Evolutionary conservation across 148 eudicot genomes (phyloP).

Genomic region (Rhododendron simsii): DNA sequence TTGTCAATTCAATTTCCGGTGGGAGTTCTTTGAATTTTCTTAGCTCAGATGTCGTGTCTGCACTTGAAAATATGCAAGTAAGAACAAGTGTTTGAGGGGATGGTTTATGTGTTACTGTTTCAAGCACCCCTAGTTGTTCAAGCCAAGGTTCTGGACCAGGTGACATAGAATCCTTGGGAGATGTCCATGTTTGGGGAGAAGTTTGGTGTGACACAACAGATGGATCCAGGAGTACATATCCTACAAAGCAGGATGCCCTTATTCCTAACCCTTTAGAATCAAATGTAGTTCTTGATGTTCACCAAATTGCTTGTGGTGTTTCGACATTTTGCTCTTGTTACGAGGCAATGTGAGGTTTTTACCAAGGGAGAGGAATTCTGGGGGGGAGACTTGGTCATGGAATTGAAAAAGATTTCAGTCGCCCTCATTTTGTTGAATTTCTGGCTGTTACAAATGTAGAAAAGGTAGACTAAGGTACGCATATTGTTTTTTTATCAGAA

Average conservation of each 20-base stretch:
- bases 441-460: constrained; percentile 63
- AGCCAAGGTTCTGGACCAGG: too few species aligned
- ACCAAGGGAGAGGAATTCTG: constrained; percentile 85
- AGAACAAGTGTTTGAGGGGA: too few species aligned
- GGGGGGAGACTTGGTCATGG: constrained; percentile 94
- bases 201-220: too few species aligned
- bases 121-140: too few species aligned
- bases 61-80: constrained; percentile 25
- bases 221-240: too few species aligned
- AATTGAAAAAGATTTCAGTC: constrained; percentile 44
- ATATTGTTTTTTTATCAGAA: too few species aligned
- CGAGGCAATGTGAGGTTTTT: constrained; percentile 85
- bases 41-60: constrained; percentile 56
- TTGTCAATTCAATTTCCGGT: constrained; percentile 31
- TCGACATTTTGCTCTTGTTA: constrained; percentile 67
- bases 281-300: constrained; percentile 26
- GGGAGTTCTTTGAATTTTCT: constrained; percentile 7
- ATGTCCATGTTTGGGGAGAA: too few species aligned
- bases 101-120: too few species aligned
- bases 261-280: too few species aligned
- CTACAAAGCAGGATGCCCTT: too few species aligned
- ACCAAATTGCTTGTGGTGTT: constrained; percentile 70
- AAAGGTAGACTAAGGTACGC: too few species aligned
- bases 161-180: too few species aligned
- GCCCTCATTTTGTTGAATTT: constrained; percentile 57